These are phyloP conservation scores for Tremella mesenterica DNA, from an alignment of 768 basidiomycete species.

Conservation along the genomic window DNA sequence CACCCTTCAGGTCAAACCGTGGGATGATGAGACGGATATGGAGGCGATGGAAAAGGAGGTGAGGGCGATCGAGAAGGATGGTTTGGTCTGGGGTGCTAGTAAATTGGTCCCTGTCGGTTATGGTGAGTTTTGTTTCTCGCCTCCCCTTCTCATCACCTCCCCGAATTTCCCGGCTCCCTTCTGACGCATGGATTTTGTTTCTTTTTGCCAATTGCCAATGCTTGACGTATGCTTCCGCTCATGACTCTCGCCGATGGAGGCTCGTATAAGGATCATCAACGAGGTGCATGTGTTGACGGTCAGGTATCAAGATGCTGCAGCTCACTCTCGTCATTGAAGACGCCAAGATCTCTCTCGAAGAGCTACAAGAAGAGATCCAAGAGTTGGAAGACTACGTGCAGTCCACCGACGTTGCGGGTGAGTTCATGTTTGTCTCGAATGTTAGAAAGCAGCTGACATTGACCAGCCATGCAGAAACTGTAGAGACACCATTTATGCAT, in stretches of 20 bases:
- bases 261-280: not conserved
- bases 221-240: no score
- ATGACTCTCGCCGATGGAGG: no score
- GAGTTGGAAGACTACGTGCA: slow-evolving; percentile 59
- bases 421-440: slow-evolving; percentile 5
- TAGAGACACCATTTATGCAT: no score
- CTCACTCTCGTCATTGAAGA: slow-evolving; percentile 69
- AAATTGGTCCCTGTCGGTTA: slow-evolving; percentile 89
- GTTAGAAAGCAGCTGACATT: slow-evolving; percentile 2
- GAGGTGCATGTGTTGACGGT: slow-evolving; percentile 4
- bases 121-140: slow-evolving; percentile 28
- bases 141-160: no score
- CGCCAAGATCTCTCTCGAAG: slow-evolving; percentile 83
- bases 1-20: slow-evolving; percentile 95
- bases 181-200: no score
- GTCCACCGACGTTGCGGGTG: slow-evolving; percentile 72
- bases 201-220: no score
- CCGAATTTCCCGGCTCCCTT: no score
- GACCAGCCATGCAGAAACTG: slow-evolving; percentile 38
- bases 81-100: slow-evolving; percentile 91
- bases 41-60: slow-evolving; percentile 69
- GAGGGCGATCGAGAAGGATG: slow-evolving; percentile 75
- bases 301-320: slow-evolving; percentile 84
- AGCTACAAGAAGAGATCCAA: slow-evolving; percentile 79
- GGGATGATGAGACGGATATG: slow-evolving; percentile 99